Base-by-base conservation (phyloP, 2,329 filamentous ascomycete species). In the Aspergillus hortae region DNA sequence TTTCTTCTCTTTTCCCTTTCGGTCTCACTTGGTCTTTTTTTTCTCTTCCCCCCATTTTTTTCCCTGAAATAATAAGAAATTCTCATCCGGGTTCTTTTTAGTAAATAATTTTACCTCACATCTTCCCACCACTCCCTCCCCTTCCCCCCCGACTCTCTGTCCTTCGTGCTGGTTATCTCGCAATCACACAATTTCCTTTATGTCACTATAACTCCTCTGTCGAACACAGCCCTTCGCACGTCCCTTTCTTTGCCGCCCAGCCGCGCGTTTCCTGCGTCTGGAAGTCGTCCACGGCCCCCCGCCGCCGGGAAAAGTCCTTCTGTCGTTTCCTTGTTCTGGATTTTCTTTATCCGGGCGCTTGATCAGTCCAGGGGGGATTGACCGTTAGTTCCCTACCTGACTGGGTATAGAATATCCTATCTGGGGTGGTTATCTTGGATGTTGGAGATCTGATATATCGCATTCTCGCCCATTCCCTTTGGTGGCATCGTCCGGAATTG, bases 71-170 rank as follows among this genome's bases (percentile, higher is more conserved):
- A 52, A 51, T 57, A 59, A 60, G 58, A 59, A 61, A 17, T 23
- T 42, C 40, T 42, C 58, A 60, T 59, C 61, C 56, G 56, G 35
- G 61, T 66, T 66, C 62, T 58, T 61, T 62, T 73, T 73, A 71
- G 66, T 66, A 65, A 72, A 72, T 70, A 59, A 61, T 62, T 70
- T 73, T 71, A 73, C 68, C 66, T 69, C 68, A 68, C 63, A 61
- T 58, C 63, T 67, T 67, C 55, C 54, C 55, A 48, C 49, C 50
- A 42, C 47, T 49, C 46, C 49, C 49, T 50, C 49, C 48, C 52
- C 51, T 51, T 55, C 56, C 59, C 50, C 57, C 55, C 52, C 52
- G 57, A 17, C 51, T 57, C 54, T 60, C 50, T 53, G 52, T 30
- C 50, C 52, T 44, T 50, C 53, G 27, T 56, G 46, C 57, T 58